Evolutionary conservation across 1,284 basidiomycete species (phyloP).

Genomic region (Ganoderma lucidum): DNA sequence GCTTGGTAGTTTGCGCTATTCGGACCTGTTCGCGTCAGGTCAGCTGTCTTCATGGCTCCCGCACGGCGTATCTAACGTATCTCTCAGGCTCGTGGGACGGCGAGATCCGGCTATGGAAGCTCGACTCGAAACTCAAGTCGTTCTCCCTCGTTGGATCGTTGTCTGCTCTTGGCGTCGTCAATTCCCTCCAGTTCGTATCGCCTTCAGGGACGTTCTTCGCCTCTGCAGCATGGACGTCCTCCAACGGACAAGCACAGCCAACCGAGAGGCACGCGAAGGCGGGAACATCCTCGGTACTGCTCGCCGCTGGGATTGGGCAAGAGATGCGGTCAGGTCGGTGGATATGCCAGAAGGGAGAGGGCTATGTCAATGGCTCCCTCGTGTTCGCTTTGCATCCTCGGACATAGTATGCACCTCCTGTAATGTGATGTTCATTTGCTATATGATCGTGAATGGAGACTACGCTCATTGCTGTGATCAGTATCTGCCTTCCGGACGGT

Average conservation of each 20-base stretch:
- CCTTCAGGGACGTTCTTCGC: slow-evolving; percentile 61
- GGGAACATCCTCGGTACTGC: slow-evolving; percentile 53
- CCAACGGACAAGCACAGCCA: slow-evolving; percentile 12
- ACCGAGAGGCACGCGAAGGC: slow-evolving; percentile 24
- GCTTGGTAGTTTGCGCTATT: slow-evolving; percentile 84
- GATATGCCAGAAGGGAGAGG: slow-evolving; percentile 76
- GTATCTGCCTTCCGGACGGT: background rate
- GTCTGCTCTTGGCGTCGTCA: slow-evolving; percentile 82
- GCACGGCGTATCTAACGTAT: slow-evolving; percentile 20
- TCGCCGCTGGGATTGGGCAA: slow-evolving; percentile 86
- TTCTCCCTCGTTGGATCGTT: slow-evolving; percentile 76
- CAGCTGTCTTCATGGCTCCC: slow-evolving; percentile 34
- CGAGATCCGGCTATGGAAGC: slow-evolving; percentile 86
- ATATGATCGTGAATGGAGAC: background rate
- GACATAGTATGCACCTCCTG: slow-evolving; percentile 37
- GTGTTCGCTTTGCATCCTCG: slow-evolving; percentile 61
- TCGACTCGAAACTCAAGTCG: slow-evolving; percentile 79
- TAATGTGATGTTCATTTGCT: slow-evolving; percentile 1
- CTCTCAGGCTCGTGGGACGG: slow-evolving; percentile 91
- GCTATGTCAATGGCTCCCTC: slow-evolving; percentile 77
- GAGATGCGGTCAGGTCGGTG: slow-evolving; percentile 92
- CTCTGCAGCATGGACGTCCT: slow-evolving; percentile 51
- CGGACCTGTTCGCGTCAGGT: slow-evolving; percentile 93
- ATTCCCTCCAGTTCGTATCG: slow-evolving; percentile 85
- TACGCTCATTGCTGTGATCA: background rate